Percentiles rank a stretch among this genome's conserved stretches.
phyloP scores from a whole-genome alignment of 345 rosid species.

The Aurinia saxatilis region DNA sequence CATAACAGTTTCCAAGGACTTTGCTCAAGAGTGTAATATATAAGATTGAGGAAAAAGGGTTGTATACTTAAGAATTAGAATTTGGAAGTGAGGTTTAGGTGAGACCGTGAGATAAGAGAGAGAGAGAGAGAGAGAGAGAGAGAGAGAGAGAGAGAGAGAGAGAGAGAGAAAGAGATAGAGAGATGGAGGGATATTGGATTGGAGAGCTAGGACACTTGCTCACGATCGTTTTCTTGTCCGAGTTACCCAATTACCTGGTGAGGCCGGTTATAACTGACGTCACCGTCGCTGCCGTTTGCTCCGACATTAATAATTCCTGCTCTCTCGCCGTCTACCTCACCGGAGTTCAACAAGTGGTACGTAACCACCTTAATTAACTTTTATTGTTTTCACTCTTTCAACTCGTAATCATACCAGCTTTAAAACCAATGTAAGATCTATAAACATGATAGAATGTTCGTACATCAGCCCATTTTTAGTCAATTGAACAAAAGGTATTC shows the following conservation, averaged over 20 bases:
- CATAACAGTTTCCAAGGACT: too few relatives aligned
- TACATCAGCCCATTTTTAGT: too few relatives aligned
- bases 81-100: background rate
- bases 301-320: conserved; percentile 52
- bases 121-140: too few relatives aligned
- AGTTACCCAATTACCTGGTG: conserved; percentile 33
- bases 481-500: too few relatives aligned
- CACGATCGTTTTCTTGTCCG: conserved; percentile 52
- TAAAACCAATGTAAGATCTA: too few relatives aligned
- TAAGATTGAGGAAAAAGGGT: background rate
- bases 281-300: conserved; percentile 70
- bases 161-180: background rate
- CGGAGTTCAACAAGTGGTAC: conserved; percentile 83
- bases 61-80: background rate
- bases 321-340: conserved; percentile 85
- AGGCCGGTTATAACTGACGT: conserved; percentile 70
- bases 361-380: background rate
- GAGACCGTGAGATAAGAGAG: too few relatives aligned
- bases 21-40: background rate
- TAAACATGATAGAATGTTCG: too few relatives aligned
- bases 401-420: too few relatives aligned
- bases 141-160: too few relatives aligned
- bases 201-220: conserved; percentile 42
- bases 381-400: background rate
- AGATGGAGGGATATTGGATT: conserved; percentile 25